phyloP scores from a whole-genome alignment of 2,329 filamentous ascomycete species.

The Pseudopithomyces chartarum region DNA sequence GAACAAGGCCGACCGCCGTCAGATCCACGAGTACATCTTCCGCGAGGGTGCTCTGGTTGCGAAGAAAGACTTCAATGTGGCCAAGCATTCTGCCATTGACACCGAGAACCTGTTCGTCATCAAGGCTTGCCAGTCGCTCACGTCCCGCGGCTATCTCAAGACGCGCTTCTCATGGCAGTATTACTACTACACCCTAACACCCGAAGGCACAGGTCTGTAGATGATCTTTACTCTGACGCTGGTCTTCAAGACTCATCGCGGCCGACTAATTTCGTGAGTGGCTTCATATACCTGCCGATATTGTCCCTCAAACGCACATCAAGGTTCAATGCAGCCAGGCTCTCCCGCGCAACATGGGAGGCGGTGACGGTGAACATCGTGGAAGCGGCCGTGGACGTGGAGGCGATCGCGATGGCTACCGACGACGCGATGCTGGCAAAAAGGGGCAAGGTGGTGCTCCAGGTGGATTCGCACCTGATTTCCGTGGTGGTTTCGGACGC shows the following conservation, averaged over 20 bases:
- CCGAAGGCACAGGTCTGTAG: slow-evolving; percentile 80
- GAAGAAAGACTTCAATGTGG: slow-evolving; percentile 98
- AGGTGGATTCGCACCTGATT: slow-evolving; percentile 47
- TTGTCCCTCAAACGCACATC: slow-evolving; percentile 99
- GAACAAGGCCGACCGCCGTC: slow-evolving; percentile 99
- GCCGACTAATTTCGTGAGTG: slow-evolving; percentile 98
- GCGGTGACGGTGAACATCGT: slow-evolving; percentile 67
- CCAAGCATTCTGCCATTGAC: slow-evolving; percentile 97
- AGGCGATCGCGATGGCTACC: slow-evolving; percentile 81
- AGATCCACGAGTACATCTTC: slow-evolving; percentile 86
- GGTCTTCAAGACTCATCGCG: not conserved
- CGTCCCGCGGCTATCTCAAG: slow-evolving; percentile 98
- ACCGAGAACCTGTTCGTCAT: slow-evolving; percentile 99
- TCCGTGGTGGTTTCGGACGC: slow-evolving; percentile 41
- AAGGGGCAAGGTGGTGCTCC: slow-evolving; percentile 46
- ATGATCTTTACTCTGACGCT: too few species aligned
- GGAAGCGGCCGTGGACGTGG: slow-evolving; percentile 53
- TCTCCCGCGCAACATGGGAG: slow-evolving; percentile 91
- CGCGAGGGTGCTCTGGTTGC: slow-evolving; percentile 84
- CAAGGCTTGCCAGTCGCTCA: slow-evolving; percentile 97
- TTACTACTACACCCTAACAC: slow-evolving; percentile 99
- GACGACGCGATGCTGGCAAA: slow-evolving; percentile 76
- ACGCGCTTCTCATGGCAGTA: slow-evolving; percentile 83
- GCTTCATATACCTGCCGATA: slow-evolving; percentile 99
- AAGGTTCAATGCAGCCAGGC: slow-evolving; percentile 99